Base-by-base conservation (phyloP, 2,329 filamentous ascomycete species). In the Nemania sp. region DNA sequence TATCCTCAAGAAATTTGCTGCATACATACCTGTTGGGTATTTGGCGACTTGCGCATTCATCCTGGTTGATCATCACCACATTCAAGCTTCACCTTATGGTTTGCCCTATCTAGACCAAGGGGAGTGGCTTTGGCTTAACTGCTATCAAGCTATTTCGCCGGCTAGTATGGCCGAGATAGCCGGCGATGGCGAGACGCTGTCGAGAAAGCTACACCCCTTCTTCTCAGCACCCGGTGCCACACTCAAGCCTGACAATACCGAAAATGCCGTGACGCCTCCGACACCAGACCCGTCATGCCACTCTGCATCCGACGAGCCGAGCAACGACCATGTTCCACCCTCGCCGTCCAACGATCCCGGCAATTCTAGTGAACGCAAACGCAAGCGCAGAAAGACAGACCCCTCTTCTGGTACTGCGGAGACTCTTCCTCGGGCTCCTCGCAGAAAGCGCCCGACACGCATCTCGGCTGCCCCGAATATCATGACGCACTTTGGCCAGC, bases 181-280 rank as follows among this genome's bases (percentile, higher is more conserved):
- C 51, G 59, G 48, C 19, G 31, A 69, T 47, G 66, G 63, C 55
- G 72, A 72, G 49, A 64, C 68, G 12, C 56, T 53, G 33, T 61
- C 65, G 20, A 77, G 75, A 63, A 81, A 79, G 59, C 64, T 83
- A 31, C 81, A 84, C 60, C 81, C 81, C 15, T 82, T 84, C 69
- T 83, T 84, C 63, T 64, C 64, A 1, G 58, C 70, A 1, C 67
- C 69, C 20, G 67, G 62, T 54, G 43, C 52, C 31, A 19, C 36
- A 46, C 33, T 55, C 30, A 62, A 60, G 52, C 41, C 52, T 15
- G 24, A 37, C n/a, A 45, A 56, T 23, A 45, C 52, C 8, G 31
- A 61, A 17, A 59, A 56, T 23, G 46, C 52, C 8, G 31, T 62
- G 19, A 59, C 59, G 2, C 67, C 65, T 26, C 60, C 66, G 6